These are phyloP conservation scores for Phalaenopsis aphrodite DNA, from an alignment of 106 monocot genomes.

Conservation along the genomic window DNA sequence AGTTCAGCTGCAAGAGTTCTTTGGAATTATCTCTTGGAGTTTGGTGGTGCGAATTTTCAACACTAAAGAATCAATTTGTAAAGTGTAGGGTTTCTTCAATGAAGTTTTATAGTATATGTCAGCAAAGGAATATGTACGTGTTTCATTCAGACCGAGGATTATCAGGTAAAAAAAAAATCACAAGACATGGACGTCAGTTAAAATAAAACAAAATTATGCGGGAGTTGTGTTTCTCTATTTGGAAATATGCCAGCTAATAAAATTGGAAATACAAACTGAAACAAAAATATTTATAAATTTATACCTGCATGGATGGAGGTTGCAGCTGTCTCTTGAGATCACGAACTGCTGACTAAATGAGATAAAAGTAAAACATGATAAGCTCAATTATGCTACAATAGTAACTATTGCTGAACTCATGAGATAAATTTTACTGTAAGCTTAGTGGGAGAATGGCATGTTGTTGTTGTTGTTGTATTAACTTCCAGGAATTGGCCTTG, in stretches of 20 bases:
- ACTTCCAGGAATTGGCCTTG: neutral
- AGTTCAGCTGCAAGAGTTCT: no score
- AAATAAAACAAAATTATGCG: neutral
- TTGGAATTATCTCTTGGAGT: no score
- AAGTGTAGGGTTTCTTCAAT: neutral
- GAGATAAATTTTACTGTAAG: neutral
- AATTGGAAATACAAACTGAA: neutral
- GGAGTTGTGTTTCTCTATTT: neutral
- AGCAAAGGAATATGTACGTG: neutral
- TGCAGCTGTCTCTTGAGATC: constrained; percentile 88
- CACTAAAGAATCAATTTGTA: neutral
- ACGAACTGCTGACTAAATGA: constrained; percentile 75
- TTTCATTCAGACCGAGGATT: neutral
- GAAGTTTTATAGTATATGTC: neutral
- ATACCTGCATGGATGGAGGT: constrained; percentile 89
- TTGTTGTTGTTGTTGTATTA: neutral
- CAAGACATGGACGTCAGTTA: neutral
- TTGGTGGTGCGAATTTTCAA: no score
- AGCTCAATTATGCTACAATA: neutral
- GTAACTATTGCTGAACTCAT: neutral
- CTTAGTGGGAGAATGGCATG: neutral
- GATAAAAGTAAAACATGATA: neutral
- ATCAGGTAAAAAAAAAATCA: neutral
- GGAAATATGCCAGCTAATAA: neutral
- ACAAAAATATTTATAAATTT: neutral